Conservation (phyloP, 2,329 filamentous ascomycete genomes). For the Teratosphaeria pseudoeucalypti region DNA sequence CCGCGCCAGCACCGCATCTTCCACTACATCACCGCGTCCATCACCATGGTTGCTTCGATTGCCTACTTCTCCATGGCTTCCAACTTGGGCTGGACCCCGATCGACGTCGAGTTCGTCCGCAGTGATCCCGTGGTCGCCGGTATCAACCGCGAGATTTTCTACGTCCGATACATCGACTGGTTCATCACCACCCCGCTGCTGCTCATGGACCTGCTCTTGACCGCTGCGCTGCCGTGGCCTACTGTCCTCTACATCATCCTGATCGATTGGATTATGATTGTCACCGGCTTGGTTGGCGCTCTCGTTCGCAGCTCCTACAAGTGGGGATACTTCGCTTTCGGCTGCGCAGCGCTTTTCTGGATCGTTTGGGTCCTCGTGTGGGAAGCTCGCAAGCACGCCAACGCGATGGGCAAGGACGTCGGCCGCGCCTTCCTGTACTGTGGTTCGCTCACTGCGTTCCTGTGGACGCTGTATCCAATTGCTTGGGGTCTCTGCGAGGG, state of each 20-base stretch:
- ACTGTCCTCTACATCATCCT: conserved; percentile 53
- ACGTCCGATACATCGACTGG: conserved; percentile 48
- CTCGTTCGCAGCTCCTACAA: conserved; percentile 54
- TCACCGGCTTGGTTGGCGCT: conserved; percentile 56
- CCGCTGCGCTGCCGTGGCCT: conserved; percentile 53
- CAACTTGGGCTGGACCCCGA: conserved; percentile 53
- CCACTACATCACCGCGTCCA: conserved; percentile 52
- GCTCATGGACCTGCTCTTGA: conserved; percentile 52
- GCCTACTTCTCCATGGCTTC: conserved; percentile 60
- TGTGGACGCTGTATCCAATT: conserved; percentile 57
- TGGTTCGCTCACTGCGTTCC: conserved; percentile 47
- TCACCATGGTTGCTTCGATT: conserved; percentile 50
- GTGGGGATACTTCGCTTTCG: conserved; percentile 56
- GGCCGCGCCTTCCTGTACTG: conserved; percentile 44
- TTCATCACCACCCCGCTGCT: conserved; percentile 55
- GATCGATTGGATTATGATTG: conserved; percentile 55
- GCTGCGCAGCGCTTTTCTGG: conserved; percentile 40
- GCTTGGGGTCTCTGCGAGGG: conserved; percentile 53
- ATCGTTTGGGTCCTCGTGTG: conserved; percentile 50
- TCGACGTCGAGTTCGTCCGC: conserved; percentile 49
- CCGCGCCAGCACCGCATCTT: conserved; percentile 48
- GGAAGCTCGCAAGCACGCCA: conserved; percentile 48
- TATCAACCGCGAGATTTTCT: conserved; percentile 53
- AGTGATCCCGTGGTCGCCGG: conserved; percentile 37
- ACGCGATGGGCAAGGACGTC: conserved; percentile 44